phyloP scores from a whole-genome alignment of 768 basidiomycete genomes.

The Infundibulicybe gibba region DNA sequence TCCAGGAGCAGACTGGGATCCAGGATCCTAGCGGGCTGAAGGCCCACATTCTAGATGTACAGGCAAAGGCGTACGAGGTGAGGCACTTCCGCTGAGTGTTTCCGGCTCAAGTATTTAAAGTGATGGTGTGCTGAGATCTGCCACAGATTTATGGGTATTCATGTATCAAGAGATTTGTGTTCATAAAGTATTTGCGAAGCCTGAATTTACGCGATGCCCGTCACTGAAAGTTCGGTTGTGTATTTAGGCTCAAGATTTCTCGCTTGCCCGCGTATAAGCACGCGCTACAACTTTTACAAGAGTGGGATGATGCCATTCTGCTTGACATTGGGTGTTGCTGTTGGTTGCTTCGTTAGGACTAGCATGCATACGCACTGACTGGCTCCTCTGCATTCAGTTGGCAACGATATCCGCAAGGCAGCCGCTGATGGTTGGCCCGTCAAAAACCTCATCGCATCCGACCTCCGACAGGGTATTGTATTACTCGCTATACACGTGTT shows the following conservation, averaged over 20 bases:
- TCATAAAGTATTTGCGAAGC: constrained; percentile 16
- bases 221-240: no score
- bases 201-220: neutral
- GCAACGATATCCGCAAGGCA: constrained; percentile 26
- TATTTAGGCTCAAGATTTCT: no score
- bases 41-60: constrained; percentile 25
- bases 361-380: neutral
- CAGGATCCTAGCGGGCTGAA: constrained; percentile 22
- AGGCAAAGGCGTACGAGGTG: constrained; percentile 26
- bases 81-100: neutral
- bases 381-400: constrained; percentile 16
- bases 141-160: constrained; percentile 28
- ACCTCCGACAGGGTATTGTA: constrained; percentile 21
- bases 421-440: constrained; percentile 28
- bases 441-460: constrained; percentile 23
- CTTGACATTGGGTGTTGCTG: constrained; percentile 35
- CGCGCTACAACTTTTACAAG: constrained; percentile 16
- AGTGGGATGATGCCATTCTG: constrained; percentile 19
- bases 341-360: no score
- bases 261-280: constrained; percentile 21
- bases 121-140: no score
- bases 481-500: no score
- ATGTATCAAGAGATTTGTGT: constrained; percentile 25
- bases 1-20: constrained; percentile 25
- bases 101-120: neutral